Evolutionary conservation across 2,329 filamentous ascomycete genomes (phyloP).

Genomic region (Beauveria australis): DNA sequence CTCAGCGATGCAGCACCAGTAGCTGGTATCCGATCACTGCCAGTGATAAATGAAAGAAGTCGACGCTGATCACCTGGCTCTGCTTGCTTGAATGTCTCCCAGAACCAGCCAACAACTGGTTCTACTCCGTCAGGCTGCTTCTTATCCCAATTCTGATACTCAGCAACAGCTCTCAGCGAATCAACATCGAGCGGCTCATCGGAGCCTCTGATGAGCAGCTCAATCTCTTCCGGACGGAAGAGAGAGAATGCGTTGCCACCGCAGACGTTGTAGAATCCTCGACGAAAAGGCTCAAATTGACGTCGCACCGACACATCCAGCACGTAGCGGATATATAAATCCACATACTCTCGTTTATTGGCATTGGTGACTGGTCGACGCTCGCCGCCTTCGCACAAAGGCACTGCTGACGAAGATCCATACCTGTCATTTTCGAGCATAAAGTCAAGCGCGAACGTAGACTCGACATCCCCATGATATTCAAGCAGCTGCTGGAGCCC

Average conservation of each 20-base stretch:
- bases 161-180: conserved; percentile 66
- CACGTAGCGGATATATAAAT: conserved; percentile 71
- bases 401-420: conserved; percentile 56
- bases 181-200: conserved; percentile 75
- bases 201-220: conserved; percentile 75
- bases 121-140: conserved; percentile 50
- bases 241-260: conserved; percentile 80
- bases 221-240: conserved; percentile 86
- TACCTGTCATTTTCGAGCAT: conserved; percentile 70
- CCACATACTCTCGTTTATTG: conserved; percentile 80
- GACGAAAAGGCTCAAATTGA: conserved; percentile 89
- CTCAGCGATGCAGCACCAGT: conserved; percentile 74
- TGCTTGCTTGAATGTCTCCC: conserved; percentile 67
- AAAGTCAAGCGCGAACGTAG: conserved; percentile 75
- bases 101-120: conserved; percentile 76
- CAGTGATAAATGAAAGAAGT: conserved; percentile 79
- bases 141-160: conserved; percentile 71
- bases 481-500: conserved; percentile 71
- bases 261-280: conserved; percentile 88
- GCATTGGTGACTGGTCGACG: conserved; percentile 69
- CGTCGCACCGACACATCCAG: conserved; percentile 69
- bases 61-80: conserved; percentile 63
- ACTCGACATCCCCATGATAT: conserved; percentile 75
- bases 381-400: conserved; percentile 68
- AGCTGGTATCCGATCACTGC: conserved; percentile 82